Base-by-base conservation (phyloP, 2,329 filamentous ascomycete species). In the Fusarium protoensiforme region DNA sequence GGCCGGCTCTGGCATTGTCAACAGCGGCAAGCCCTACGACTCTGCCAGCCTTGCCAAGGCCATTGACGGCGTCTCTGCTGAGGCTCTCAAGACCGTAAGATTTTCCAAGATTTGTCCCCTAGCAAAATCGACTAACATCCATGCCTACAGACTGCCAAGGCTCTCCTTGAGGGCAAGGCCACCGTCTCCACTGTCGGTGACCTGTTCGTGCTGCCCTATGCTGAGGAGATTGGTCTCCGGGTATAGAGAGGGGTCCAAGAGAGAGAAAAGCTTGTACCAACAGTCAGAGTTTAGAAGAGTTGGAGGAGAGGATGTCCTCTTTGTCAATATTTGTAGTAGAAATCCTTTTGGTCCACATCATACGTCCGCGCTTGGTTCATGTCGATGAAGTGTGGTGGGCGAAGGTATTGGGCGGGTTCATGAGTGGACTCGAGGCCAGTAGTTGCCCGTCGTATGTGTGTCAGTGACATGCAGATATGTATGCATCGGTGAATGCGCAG, bases 171-270 rank as follows among this genome's bases (percentile, higher is more conserved):
- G 76, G 91, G 91, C 84, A 98, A 95, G 89, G 95, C 96, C 60
- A 92, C 94, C 62, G 93, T 98, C 73, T 93, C 94, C 72, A 89
- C 94, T 67, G 95, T 98, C 72, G 96, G 96, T 83, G 96, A 99
- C 83, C 89, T 99, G 78, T 93, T 94, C 84, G 89, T 92, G 79
- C 91, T 99, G 81, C 96, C 96, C 66, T 99, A 92, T 82, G 96
- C 95, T 76, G 94, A 95, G 85, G 96, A 99, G 82, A 88, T 99
- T 83, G 97, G 96, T 78, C 90, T 99, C 82, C 94, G 92, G 83
- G 94, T 98, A 90, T 99, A 97, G 90, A 90, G 74, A 68, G 76
- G 68, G 71, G 69, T 77, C 73, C 71, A 75, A 75, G 72, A 71
- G 77, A 77, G 75, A 77, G 68, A 78, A 81, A 78, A 81, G 77